A percentile compares a stretch with the other conserved stretches of the same genome.
Evolutionary conservation across 331 rosid genomes (phyloP).

Genomic region (Spiraea crenata): DNA sequence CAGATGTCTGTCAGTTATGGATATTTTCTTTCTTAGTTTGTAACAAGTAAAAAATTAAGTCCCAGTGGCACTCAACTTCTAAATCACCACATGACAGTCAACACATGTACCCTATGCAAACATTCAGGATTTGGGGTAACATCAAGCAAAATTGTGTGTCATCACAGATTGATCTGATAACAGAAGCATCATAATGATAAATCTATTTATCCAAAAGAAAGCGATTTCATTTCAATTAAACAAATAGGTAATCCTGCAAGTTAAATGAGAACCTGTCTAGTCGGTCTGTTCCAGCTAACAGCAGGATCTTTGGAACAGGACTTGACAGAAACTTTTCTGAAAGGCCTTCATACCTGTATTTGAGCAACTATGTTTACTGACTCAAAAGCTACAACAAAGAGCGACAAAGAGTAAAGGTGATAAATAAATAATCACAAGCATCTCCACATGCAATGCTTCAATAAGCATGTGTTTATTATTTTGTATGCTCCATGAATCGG

Average conservation of each 20-base stretch:
- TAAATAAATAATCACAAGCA: background rate
- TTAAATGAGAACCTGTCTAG: slow-evolving; percentile 65
- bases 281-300: slow-evolving; percentile 95
- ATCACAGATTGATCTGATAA: slow-evolving; percentile 14
- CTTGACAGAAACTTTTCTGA: slow-evolving; percentile 77
- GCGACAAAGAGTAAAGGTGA: background rate
- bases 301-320: slow-evolving; percentile 85
- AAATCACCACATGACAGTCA: background rate
- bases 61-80: background rate
- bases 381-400: background rate
- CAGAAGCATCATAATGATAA: slow-evolving; percentile 9
- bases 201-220: background rate
- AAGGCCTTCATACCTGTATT: slow-evolving; percentile 93
- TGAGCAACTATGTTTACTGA: background rate
- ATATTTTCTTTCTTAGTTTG: background rate
- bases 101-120: background rate
- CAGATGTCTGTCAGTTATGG: background rate
- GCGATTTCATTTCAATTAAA: background rate
- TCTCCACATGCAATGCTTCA: background rate
- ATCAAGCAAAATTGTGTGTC: background rate
- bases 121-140: background rate
- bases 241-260: slow-evolving; percentile 11
- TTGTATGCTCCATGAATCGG: background rate
- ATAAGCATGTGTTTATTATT: background rate
- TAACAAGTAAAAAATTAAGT: background rate